A percentile compares a stretch with the other conserved stretches of the same genome.
These are phyloP conservation scores for Globisporangium acanthophoron DNA, from an alignment of 352 stramenopile species.

Conservation along the genomic window DNA sequence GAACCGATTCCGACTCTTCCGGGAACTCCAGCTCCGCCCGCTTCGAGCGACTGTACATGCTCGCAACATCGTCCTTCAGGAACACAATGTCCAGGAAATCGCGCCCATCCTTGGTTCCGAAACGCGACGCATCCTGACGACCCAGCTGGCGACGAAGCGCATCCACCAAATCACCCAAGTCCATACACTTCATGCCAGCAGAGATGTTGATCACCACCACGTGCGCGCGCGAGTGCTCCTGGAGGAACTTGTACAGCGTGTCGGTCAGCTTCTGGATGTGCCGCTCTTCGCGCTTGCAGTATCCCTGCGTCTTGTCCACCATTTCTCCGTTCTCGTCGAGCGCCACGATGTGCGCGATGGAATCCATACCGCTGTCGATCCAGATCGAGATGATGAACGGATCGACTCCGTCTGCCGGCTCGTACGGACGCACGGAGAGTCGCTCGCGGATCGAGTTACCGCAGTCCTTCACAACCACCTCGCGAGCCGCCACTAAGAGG, in stretches of 20 bases:
- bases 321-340: constrained; percentile 84
- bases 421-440: constrained; percentile 71
- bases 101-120: constrained; percentile 67
- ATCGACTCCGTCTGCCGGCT: constrained; percentile 68
- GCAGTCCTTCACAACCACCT: constrained; percentile 75
- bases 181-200: constrained; percentile 87
- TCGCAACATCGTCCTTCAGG: constrained; percentile 84
- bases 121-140: constrained; percentile 59
- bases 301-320: constrained; percentile 82
- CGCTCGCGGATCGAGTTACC: constrained; percentile 59
- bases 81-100: constrained; percentile 88
- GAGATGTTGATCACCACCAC: constrained; percentile 88
- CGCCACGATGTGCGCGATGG: constrained; percentile 80
- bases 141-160: constrained; percentile 71
- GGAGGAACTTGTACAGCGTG: constrained; percentile 76
- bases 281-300: constrained; percentile 71
- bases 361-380: constrained; percentile 73
- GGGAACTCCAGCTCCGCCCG: constrained; percentile 79
- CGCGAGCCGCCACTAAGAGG: constrained; percentile 58
- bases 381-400: constrained; percentile 86
- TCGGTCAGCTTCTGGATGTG: constrained; percentile 72
- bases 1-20: constrained; percentile 77
- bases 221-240: constrained; percentile 74
- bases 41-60: constrained; percentile 86
- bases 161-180: constrained; percentile 86